A percentile compares a stretch with the other conserved stretches of the same genome.
Conservation (phyloP, 2,329 filamentous ascomycete genomes). For the Amylocarpus encephaloides region DNA sequence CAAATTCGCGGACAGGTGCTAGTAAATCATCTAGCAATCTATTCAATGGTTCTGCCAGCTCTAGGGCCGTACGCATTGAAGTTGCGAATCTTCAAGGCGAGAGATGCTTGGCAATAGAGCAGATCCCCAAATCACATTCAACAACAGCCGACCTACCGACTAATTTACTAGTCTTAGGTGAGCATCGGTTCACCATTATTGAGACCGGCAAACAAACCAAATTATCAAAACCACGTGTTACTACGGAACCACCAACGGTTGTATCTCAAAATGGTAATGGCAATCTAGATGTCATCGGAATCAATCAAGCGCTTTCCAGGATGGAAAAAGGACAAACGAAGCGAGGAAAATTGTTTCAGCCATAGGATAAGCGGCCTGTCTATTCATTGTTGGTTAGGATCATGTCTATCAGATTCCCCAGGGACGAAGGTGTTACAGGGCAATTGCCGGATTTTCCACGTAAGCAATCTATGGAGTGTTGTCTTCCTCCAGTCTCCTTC, state of each 20-base stretch:
- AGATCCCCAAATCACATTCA: conserved; percentile 18
- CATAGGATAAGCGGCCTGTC: neutral
- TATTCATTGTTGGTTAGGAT: conserved; percentile 5
- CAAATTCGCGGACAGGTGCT: conserved; percentile 19
- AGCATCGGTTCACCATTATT: conserved; percentile 29
- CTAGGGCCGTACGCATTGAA: conserved; percentile 27
- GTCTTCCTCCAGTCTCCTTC: neutral
- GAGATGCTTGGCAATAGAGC: conserved; percentile 27
- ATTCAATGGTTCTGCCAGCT: conserved; percentile 21
- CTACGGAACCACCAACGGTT: conserved; percentile 16
- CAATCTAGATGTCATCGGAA: conserved; percentile 56
- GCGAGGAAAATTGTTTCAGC: conserved; percentile 17
- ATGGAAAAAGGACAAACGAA: conserved; percentile 38
- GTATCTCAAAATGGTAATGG: conserved; percentile 20
- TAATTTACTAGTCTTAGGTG: conserved; percentile 29
- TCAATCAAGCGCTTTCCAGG: conserved; percentile 52
- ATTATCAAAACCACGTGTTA: conserved; percentile 3
- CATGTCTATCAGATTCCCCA: conserved; percentile 8
- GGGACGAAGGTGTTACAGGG: neutral
- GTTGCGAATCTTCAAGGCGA: conserved; percentile 30
- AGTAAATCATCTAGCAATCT: conserved; percentile 19
- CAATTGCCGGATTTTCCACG: neutral
- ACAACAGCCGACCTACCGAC: conserved; percentile 11
- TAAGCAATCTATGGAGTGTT: neutral
- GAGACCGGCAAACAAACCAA: conserved; percentile 13